phyloP scores from a whole-genome alignment of 805 yeast genomes.

The Metschnikowia santaceciliae region DNA sequence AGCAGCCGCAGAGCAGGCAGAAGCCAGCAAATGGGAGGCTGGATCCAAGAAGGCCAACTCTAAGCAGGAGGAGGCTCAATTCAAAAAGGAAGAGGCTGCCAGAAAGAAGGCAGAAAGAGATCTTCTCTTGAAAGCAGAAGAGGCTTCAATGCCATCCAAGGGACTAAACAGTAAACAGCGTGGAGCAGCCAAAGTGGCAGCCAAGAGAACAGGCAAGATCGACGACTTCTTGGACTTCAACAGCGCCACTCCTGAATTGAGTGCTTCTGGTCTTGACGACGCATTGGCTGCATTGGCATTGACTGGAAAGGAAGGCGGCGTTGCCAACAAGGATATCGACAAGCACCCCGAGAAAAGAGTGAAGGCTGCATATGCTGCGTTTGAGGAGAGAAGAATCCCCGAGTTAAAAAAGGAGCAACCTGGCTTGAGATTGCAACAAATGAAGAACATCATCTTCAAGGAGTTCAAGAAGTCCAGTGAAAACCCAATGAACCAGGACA shows the following conservation, averaged over 20 bases:
- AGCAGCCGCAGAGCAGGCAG: conserved; percentile 46
- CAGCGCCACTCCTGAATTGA: conserved; percentile 47
- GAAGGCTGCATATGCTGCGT: conserved; percentile 74
- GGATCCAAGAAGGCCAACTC: conserved; percentile 67
- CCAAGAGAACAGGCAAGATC: conserved; percentile 55
- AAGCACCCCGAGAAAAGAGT: conserved; percentile 88
- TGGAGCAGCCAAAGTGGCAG: conserved; percentile 66
- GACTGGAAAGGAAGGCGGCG: conserved; percentile 54
- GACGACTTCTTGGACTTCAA: conserved; percentile 63
- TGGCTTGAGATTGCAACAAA: conserved; percentile 74
- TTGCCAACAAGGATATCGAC: conserved; percentile 60
- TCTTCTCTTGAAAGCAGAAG: conserved; percentile 59
- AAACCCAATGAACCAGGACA: conserved; percentile 80
- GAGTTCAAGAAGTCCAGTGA: conserved; percentile 79
- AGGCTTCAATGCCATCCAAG: conserved; percentile 58
- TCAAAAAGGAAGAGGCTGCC: conserved; percentile 71
- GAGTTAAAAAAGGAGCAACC: conserved; percentile 72
- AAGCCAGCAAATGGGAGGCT: conserved; percentile 63
- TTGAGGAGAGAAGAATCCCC: conserved; percentile 67
- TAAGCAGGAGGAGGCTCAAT: conserved; percentile 66
- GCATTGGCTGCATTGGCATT: conserved; percentile 76
- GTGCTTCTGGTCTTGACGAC: conserved; percentile 72
- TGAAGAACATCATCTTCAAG: conserved; percentile 67
- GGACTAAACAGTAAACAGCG: conserved; percentile 51
- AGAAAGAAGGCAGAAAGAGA: conserved; percentile 82